Evolutionary conservation across 1,284 basidiomycete genomes (phyloP).

Genomic region (Ceratobasidium sp.): DNA sequence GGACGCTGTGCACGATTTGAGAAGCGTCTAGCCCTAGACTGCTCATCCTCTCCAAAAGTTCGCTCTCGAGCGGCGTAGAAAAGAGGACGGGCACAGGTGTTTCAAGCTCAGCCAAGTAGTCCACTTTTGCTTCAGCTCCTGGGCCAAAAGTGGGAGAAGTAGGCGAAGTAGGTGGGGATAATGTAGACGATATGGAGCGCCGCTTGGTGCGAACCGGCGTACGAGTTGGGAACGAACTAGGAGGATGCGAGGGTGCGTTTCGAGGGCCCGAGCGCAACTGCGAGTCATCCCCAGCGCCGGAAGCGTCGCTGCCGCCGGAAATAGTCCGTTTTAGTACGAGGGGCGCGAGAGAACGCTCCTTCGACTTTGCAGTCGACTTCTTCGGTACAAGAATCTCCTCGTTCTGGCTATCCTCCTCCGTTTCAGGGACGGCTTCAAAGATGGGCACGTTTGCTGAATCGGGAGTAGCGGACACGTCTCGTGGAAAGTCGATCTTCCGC

Average conservation of each 20-base stretch:
- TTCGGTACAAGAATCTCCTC: conserved; percentile 41
- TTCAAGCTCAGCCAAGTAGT: conserved; percentile 80
- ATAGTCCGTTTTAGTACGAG: not conserved
- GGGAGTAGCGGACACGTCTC: conserved; percentile 12
- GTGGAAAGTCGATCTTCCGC: conserved; percentile 33
- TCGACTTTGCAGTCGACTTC: not conserved
- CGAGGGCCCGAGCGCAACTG: conserved; percentile 29
- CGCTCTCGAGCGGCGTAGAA: conserved; percentile 84
- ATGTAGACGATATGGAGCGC: conserved; percentile 88
- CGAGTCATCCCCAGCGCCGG: conserved; percentile 21
- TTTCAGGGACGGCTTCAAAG: conserved; percentile 32
- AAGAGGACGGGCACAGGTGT: conserved; percentile 85
- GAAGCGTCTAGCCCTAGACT: conserved; percentile 91
- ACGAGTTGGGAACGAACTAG: conserved; percentile 70
- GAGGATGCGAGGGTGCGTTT: conserved; percentile 40
- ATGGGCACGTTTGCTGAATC: not conserved
- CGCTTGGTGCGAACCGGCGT: conserved; percentile 96
- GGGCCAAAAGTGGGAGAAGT: conserved; percentile 47
- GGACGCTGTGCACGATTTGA: conserved; percentile 94
- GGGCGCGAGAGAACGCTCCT: not conserved
- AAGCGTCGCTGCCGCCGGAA: too few species aligned
- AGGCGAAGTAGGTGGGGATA: conserved; percentile 60
- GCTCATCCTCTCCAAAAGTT: conserved; percentile 82
- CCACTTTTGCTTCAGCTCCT: conserved; percentile 55
- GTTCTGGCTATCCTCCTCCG: conserved; percentile 45